Base-by-base conservation (phyloP, 495 filamentous ascomycete species). In the Lophium mytilinum region DNA sequence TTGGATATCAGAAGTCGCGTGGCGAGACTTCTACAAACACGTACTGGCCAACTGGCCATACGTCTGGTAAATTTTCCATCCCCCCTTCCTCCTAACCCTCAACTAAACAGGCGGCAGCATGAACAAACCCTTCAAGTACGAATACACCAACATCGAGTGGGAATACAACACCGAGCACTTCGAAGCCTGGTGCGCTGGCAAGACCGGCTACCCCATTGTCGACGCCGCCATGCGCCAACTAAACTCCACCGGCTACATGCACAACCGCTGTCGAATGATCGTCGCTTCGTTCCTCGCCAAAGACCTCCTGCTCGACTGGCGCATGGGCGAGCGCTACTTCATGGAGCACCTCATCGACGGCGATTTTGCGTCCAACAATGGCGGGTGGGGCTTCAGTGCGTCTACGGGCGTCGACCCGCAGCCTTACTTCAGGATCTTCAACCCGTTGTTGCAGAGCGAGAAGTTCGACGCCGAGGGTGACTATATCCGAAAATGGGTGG, bases 211-310 rank as follows among this genome's bases (percentile, higher is more conserved):
- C 66, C 90, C 91, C 0, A 85, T 96, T 64, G 43, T 96, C 59
- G 91, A 96, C 69, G 91, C 91, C 0, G 87, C 89, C 0, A 96
- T 96, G 91, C 83, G 91, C 18, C 89, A 94, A 68, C 67, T 96
- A 3, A 74, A 73, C 19, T 63, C 78, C 34, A 82, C 75, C 49
- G 88, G 84, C 7, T 95, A 83, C 72, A 89, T 95, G 87, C 90
- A 92, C 70, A 95, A 96, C 72, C 86, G 91, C 1, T 83, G 83
- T 56, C 84, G 91, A 37, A 95, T 95, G 90, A 81, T 90, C 37
- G 83, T 87, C 1, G 89, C 88, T 19, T 93, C 87, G 0, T 96
- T 95, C 69, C 77, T 96, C 0, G 78, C 84, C 55, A 96, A 96
- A 69, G 86, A 96, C 61, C 76, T 96, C 4, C 74, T 94, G 19